A percentile compares a stretch with the other conserved stretches of the same genome.
phyloP scores from a whole-genome alignment of 345 rosid species.

The Moricandia arvensis region DNA sequence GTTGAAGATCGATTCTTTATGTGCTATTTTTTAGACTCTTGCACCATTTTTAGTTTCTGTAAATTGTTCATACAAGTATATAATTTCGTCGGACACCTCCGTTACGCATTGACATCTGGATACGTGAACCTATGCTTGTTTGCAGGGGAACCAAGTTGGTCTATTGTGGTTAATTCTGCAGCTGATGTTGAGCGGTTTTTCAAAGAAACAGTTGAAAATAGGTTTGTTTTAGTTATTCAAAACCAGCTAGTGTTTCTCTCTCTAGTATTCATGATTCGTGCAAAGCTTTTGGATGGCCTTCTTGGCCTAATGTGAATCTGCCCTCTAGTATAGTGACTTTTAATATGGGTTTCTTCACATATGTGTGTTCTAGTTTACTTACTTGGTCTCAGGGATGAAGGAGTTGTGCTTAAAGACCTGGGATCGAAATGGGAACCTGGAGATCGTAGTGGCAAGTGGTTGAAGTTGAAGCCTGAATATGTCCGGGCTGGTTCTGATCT shows the following conservation, averaged over 20 bases:
- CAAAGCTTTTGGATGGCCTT: constrained; percentile 5
- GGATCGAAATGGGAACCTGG: constrained; percentile 96
- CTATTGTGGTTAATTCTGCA: constrained; percentile 52
- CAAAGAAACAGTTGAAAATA: constrained; percentile 82
- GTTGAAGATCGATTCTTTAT: not conserved
- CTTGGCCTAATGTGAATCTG: constrained; percentile 3
- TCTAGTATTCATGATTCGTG: not conserved
- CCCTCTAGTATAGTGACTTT: not conserved
- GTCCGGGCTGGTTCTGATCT: constrained; percentile 83
- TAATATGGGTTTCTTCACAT: not conserved
- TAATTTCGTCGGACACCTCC: not conserved
- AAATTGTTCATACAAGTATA: not conserved
- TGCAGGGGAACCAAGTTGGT: constrained; percentile 90
- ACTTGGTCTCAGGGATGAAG: constrained; percentile 69
- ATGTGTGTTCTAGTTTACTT: constrained; percentile 1
- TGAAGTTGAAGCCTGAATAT: constrained; percentile 94
- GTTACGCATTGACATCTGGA: not conserved
- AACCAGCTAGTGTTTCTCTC: not conserved
- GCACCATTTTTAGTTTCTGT: not conserved
- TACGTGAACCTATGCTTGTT: constrained; percentile 3
- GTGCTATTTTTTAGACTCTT: not conserved
- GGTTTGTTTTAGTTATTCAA: constrained; percentile 47
- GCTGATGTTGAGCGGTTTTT: constrained; percentile 78
- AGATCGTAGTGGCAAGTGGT: constrained; percentile 97
- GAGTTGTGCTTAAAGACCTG: constrained; percentile 81